Evolutionary conservation across 441 rosid genomes (phyloP).

Genomic region (Gossypium davidsonii): DNA sequence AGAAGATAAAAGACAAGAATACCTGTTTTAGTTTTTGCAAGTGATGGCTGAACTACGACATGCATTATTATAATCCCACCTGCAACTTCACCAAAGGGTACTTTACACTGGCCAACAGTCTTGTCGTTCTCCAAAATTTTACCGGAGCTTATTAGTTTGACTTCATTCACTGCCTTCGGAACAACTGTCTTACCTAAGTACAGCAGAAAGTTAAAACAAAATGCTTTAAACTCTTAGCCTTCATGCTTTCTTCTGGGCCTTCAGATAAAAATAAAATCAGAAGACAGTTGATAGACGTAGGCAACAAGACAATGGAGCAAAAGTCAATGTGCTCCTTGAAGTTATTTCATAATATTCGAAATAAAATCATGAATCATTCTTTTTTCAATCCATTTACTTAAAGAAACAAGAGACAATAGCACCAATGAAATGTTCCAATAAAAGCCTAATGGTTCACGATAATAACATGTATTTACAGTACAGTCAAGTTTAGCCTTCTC

Average conservation of each 20-base stretch:
- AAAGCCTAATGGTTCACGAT: neutral
- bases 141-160: constrained; percentile 85
- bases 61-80: constrained; percentile 45
- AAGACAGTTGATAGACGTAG: neutral
- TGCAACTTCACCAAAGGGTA: constrained; percentile 57
- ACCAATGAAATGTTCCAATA: neutral
- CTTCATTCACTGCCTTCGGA: constrained; percentile 72
- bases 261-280: neutral
- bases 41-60: constrained; percentile 22
- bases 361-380: neutral
- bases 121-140: constrained; percentile 76
- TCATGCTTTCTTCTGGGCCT: neutral
- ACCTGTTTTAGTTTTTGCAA: constrained; percentile 19
- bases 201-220: constrained; percentile 12
- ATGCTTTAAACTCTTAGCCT: neutral
- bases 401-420: neutral
- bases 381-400: neutral
- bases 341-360: neutral
- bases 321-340: neutral
- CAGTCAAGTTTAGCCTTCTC: neutral
- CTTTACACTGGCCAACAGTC: constrained; percentile 82
- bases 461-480: neutral
- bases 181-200: constrained; percentile 57
- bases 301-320: constrained; percentile 2
- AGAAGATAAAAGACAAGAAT: neutral